Evolutionary conservation across 108 stramenopile genomes (phyloP).

Genomic region (Cylindrotheca fusiformis): DNA sequence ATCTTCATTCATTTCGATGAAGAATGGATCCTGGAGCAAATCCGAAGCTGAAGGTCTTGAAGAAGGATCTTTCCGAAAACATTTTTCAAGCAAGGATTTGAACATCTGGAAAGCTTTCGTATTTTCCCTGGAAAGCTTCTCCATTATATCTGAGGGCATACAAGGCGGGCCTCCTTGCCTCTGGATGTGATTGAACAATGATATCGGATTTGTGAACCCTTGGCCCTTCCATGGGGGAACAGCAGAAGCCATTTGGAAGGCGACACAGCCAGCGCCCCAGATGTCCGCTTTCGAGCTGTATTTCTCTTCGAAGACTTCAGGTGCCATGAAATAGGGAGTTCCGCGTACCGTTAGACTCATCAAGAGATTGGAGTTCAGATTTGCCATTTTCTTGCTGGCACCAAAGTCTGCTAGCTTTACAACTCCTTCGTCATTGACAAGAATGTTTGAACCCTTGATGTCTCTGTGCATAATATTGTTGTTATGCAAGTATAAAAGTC

Average conservation of each 20-base stretch:
- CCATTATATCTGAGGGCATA: conserved; percentile 20
- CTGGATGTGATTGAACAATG: conserved; percentile 80
- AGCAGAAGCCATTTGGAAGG: conserved; percentile 87
- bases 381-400: conserved; percentile 65
- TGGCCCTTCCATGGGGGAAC: conserved; percentile 89
- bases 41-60: conserved; percentile 54
- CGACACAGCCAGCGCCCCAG: conserved; percentile 89
- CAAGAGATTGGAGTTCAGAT: conserved; percentile 49
- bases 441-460: conserved; percentile 94
- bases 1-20: conserved; percentile 17
- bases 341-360: conserved; percentile 85
- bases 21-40: conserved; percentile 43
- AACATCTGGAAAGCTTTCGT: conserved; percentile 8
- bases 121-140: conserved; percentile 5
- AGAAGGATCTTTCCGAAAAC: conserved; percentile 70
- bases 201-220: conserved; percentile 89
- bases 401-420: conserved; percentile 96
- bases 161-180: conserved; percentile 51
- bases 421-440: conserved; percentile 88
- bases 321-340: conserved; percentile 94
- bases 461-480: conserved; percentile 93
- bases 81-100: conserved; percentile 43
- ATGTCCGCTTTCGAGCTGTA: conserved; percentile 87
- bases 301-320: conserved; percentile 90
- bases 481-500: conserved; percentile 88